Evolutionary conservation across 108 stramenopile species (phyloP), one percentile per base, ranked within the genome.

Genomic region (Fistulifera pelliculosa): DNA sequence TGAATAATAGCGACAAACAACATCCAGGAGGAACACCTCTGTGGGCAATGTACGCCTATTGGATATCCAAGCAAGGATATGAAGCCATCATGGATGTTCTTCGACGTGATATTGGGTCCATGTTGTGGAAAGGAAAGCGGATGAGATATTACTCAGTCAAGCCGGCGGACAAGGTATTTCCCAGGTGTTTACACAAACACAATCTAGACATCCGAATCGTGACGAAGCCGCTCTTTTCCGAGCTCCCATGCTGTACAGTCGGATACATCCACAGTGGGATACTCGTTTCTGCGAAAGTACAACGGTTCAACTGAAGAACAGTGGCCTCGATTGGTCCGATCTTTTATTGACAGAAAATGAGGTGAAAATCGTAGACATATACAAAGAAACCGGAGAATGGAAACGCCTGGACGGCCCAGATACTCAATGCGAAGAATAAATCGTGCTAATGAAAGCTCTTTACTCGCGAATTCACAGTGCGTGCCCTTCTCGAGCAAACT

Each of bases 121-220:
- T 89, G 39, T 54, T 93, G 60, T 93, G 85, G 87, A 82, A 83
- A 57, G 83, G 87, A 4, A 93, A 89, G 54, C 69, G 81, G 38
- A 78, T 74, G 69, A 69, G 82, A 55, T 64, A 70, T 1, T 89
- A 87, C 57, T 41, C 54, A 14, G 87, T 84, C 18, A 93, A 93
- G 57, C 81, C 87, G 3, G 79, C 87, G 23, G 91, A 93, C 65
- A 88, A 88, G 51, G 70, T 89, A 1, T 22, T 93, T n/a, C 91
- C 91, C 5, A 73, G 87, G 27, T 64, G 64, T 35, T 35, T 52
- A 57, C 80, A 14, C 49, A 60, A 23, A 51, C 63, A 8, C 11
- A 22, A 11, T 78, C 54, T 55, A 85, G 83, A 17, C 41, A 75
- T 93, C 22, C 83, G 80, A 60, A 41, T 86, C 15, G 38, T 79